Conservation (phyloP, 192 early-diverging fungal genomes). For the Coemansia sp. region DNA sequence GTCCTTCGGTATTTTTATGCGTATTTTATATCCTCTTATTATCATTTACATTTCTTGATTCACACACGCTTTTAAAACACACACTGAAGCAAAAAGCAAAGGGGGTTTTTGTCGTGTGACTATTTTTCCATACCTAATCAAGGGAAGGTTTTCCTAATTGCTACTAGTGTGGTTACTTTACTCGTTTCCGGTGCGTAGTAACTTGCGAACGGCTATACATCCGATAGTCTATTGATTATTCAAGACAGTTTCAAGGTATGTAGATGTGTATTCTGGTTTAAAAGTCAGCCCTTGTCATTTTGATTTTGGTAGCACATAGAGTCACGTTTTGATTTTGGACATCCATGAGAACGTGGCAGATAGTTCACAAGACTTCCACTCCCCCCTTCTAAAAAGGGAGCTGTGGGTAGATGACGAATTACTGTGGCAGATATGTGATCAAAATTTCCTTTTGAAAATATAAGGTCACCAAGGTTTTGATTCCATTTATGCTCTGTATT, state of each 20-base stretch:
- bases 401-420: not conserved
- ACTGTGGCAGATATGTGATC: constrained; percentile 2
- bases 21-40: not conserved
- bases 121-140: not conserved
- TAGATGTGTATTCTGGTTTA: no score
- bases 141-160: not conserved
- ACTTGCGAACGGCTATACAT: not conserved
- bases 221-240: no score
- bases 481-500: no score
- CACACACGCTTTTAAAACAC: not conserved
- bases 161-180: not conserved
- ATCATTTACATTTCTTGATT: not conserved
- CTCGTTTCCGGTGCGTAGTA: not conserved
- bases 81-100: not conserved
- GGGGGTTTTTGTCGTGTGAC: not conserved
- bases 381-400: no score
- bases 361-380: no score
- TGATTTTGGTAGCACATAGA: no score
- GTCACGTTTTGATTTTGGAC: no score
- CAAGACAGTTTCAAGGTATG: no score
- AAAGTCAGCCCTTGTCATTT: no score
- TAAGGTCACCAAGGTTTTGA: no score
- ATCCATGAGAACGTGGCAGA: no score
- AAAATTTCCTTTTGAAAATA: not conserved
- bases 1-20: not conserved